Evolutionary conservation across 1,284 basidiomycete genomes (phyloP).

Genomic region (Pascua sp.): DNA sequence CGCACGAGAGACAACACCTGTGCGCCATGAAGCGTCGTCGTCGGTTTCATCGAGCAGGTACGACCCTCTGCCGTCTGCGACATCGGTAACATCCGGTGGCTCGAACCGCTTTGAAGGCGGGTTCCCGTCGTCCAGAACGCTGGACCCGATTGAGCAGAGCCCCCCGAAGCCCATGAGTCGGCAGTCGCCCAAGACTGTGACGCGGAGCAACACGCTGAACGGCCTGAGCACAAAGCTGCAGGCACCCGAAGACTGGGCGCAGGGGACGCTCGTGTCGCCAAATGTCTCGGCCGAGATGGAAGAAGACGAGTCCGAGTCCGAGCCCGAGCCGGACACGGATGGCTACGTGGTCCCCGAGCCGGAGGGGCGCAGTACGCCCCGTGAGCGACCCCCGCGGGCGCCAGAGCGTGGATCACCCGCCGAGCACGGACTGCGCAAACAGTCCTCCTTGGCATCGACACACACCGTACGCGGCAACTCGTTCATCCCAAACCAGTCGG

Average conservation of each 20-base stretch:
- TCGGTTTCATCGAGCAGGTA: not conserved
- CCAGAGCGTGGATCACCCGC: no score
- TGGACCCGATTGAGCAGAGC: conserved; percentile 20
- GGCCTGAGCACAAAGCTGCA: no score
- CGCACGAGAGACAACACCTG: not conserved
- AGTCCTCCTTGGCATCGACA: conserved; percentile 6
- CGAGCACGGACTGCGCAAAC: conserved; percentile 10
- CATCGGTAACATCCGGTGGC: no score
- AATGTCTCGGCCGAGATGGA: no score
- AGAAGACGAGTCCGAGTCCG: not conserved
- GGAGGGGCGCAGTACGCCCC: not conserved
- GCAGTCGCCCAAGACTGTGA: not conserved
- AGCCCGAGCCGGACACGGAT: not conserved
- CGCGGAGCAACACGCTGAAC: no score
- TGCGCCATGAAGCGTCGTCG: conserved; percentile 1
- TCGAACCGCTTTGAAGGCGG: no score
- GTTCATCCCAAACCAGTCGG: conserved; percentile 12
- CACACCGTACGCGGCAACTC: conserved; percentile 10
- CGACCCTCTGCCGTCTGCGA: not conserved
- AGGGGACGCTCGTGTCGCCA: no score
- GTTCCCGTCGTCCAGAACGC: not conserved
- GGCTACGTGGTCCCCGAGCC: not conserved
- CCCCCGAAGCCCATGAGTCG: conserved; percentile 7
- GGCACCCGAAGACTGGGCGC: no score
- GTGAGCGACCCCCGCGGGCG: no score